Evolutionary conservation across 2,329 filamentous ascomycete genomes (phyloP), one percentile per base, ranked within the genome.

Genomic region (Colletotrichum melonis): DNA sequence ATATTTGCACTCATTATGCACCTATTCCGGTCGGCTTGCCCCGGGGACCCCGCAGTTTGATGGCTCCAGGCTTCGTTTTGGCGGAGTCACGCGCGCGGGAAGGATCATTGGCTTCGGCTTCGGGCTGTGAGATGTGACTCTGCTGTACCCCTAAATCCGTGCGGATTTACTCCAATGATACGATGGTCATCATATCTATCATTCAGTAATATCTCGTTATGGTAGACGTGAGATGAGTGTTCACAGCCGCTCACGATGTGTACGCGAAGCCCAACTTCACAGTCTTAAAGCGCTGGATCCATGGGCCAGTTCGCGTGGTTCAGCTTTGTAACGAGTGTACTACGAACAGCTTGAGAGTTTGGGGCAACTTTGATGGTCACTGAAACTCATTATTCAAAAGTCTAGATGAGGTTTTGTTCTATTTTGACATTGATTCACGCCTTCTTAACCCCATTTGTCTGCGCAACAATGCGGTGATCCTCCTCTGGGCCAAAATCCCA

Each of bases 401-500:
- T 49, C 42, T 49, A 49, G 42, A 49, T 49, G 42, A n/a, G 19
- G 5, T n/a, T n/a, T n/a, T 19, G n/a, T 49, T n/a, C 42, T 49
- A n/a, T n/a, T 19, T 49, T n/a, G 19, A 49, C 14, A 26, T 35
- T 11, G 1, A 46, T 66, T 6, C 35, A 66, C 19, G 16, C 28
- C 38, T 52, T 54, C 14, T 28, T 19, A n/a, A 22, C 54, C 3
- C 62, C 62, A 24, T 69, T 66, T 8, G 54, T 28, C 7, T 52
- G 16, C 22, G 14, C 11, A 16, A 42, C 56, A 3, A 52, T 71
- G 56, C 75, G 75, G 46, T 76, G 67, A 49, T 85, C 82, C 67
- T 81, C 79, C 60, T 83, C 81, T 19, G 87, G 86, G 75, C 86
- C 87, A 30, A 87, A 86, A 67, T 90, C 86, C 80, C 91, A 92